Evolutionary conservation across 2,329 filamentous ascomycete genomes (phyloP).

Genomic region (Penicillium digitatum): DNA sequence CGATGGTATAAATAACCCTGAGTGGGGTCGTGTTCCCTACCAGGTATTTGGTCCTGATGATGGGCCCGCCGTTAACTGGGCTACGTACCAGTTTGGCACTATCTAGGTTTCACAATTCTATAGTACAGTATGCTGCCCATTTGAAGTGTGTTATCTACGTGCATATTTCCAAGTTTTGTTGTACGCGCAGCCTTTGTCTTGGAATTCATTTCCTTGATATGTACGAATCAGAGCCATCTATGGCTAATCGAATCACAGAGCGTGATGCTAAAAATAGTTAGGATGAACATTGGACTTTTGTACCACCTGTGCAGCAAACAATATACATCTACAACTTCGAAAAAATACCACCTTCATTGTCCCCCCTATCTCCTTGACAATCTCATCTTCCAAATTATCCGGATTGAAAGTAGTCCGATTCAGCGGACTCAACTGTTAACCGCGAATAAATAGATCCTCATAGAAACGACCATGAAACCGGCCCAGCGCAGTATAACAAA

Average conservation of each 20-base stretch:
- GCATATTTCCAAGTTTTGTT: too few species aligned
- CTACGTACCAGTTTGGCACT: constrained; percentile 45
- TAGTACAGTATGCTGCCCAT: not conserved
- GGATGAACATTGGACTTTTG: not conserved
- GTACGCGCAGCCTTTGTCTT: not conserved
- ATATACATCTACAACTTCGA: constrained; percentile 15
- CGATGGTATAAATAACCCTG: constrained; percentile 85
- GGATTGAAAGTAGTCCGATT: constrained; percentile 51
- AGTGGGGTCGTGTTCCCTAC: constrained; percentile 64
- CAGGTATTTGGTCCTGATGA: constrained; percentile 43
- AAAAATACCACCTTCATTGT: constrained; percentile 11
- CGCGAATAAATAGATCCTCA: constrained; percentile 51
- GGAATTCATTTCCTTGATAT: not conserved
- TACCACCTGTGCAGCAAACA: not conserved
- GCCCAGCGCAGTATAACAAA: constrained; percentile 44
- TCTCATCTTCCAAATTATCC: constrained; percentile 28
- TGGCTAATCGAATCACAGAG: not conserved
- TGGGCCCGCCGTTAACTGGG: constrained; percentile 41
- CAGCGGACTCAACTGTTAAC: constrained; percentile 51
- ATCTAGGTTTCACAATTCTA: constrained; percentile 20
- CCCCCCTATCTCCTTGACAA: constrained; percentile 23
- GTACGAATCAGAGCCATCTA: not conserved
- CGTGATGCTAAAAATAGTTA: not conserved
- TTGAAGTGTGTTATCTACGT: not conserved
- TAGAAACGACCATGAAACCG: constrained; percentile 53